Conservation (phyloP, 805 yeast genomes). For the Pichia sporocuriosa region DNA sequence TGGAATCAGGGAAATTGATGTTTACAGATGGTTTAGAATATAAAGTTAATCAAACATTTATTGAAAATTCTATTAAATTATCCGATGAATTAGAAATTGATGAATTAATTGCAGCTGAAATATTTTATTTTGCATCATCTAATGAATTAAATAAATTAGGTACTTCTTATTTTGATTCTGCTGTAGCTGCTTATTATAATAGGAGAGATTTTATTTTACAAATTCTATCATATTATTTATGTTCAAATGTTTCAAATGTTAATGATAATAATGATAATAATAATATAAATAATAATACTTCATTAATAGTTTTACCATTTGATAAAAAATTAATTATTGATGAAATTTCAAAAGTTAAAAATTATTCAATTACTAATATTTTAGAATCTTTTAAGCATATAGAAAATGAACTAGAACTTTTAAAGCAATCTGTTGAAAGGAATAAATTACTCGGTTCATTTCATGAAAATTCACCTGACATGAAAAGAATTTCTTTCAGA, state of each 20-base stretch:
- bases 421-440: slow-evolving; percentile 47
- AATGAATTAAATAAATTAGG: slow-evolving; percentile 36
- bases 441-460: slow-evolving; percentile 46
- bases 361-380: slow-evolving; percentile 9
- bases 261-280: not conserved
- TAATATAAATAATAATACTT: not conserved
- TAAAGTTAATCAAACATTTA: slow-evolving; percentile 59
- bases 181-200: slow-evolving; percentile 59
- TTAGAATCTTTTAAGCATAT: slow-evolving; percentile 51
- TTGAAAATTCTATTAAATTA: slow-evolving; percentile 48
- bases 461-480: slow-evolving; percentile 37
- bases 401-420: slow-evolving; percentile 47
- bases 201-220: slow-evolving; percentile 72
- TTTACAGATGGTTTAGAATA: slow-evolving; percentile 53
- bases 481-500: slow-evolving; percentile 46
- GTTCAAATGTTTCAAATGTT: slow-evolving; percentile 15
- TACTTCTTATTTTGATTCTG: slow-evolving; percentile 47
- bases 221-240: slow-evolving; percentile 40
- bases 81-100: slow-evolving; percentile 68
- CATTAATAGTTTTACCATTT: not conserved
- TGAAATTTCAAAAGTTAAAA: not conserved
- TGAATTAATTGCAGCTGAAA: slow-evolving; percentile 68
- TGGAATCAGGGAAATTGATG: slow-evolving; percentile 41
- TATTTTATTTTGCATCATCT: slow-evolving; percentile 44
- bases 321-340: slow-evolving; percentile 1